Base-by-base conservation (phyloP, 176 grass and related monocot species). In the Bonia amplexicaulis region DNA sequence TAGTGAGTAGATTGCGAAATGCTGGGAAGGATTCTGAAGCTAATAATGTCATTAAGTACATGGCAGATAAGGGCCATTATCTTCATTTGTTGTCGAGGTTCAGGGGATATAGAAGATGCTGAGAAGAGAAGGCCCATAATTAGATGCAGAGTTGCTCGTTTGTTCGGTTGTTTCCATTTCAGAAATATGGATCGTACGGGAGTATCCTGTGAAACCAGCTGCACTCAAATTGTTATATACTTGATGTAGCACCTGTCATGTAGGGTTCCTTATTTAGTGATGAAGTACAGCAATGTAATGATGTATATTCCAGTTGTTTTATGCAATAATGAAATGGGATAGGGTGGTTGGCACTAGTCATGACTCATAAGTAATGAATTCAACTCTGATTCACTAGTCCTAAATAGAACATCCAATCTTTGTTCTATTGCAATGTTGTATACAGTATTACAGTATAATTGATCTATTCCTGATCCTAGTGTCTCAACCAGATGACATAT, bases 61-160 rank as follows among this genome's bases (percentile, higher is more conserved):
- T 94, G 93, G 87, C 92, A 64, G 86, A 94, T 74, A 98, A 93
- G 45, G 93, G 96, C 49, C 96, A 98, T 44, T 98, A 95, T 90
- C 89, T 98, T 88, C 93, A 98, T 93, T 77, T 98, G 74, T 76
- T 84, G 58, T 90, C 93, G 15, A 93, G 91, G 68, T 98, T 98
- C 72, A 90, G 89, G 76, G 87, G 89, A 74, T 98, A 95, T 74
- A 87, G 69, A 84, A 98, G 91, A 90, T 92, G 86, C 49, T 96
- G 87, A 91, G 42, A 55, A 84, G 89, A 73, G 47, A 80, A 73
- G 17, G 26, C 66, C 72, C 69, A 47, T 80, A 42, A 22, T 58
- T 77, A 52, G 64, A 73, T 85, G 45, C 54, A 77, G 15, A 78
- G 53, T 74, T 75, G 51, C 85, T 81, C 12, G 29, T 88, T 55